These are phyloP conservation scores for Phlyctochytrium arcticum DNA, from an alignment of 192 early-diverging fungal species.

Conservation along the genomic window DNA sequence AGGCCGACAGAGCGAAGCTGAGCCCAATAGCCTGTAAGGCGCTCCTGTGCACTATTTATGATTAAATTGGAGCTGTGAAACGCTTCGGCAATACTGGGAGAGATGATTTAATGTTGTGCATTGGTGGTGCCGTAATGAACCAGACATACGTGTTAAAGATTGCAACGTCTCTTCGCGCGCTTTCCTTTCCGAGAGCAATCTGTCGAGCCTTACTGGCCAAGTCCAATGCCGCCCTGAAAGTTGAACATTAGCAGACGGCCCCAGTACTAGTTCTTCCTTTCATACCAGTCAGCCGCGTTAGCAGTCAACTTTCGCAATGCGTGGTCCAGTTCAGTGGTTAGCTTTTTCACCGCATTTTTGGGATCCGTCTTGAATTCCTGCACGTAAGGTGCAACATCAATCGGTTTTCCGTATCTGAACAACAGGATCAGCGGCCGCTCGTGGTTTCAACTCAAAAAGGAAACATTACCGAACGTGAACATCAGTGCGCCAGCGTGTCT, in stretches of 20 bases:
- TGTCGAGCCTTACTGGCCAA: neutral
- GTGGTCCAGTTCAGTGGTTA: neutral
- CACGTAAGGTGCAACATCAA: constrained; percentile 12
- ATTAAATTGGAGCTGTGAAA: too few species aligned
- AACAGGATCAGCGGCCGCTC: neutral
- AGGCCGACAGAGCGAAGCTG: too few species aligned
- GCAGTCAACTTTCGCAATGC: constrained; percentile 5
- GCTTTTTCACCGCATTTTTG: constrained; percentile 12
- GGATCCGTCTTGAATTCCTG: constrained; percentile 15
- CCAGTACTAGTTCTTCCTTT: too few species aligned
- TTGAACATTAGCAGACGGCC: neutral
- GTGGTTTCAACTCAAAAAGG: neutral
- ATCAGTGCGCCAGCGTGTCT: constrained; percentile 6
- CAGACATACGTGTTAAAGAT: neutral
- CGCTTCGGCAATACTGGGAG: too few species aligned
- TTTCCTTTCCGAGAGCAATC: neutral
- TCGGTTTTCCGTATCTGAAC: constrained; percentile 10
- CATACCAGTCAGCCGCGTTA: constrained; percentile 19
- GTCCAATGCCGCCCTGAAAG: neutral
- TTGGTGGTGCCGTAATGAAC: neutral
- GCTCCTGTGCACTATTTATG: too few species aligned
- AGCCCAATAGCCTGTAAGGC: too few species aligned
- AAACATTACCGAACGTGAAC: neutral
- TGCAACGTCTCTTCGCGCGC: constrained; percentile 1
- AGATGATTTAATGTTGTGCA: neutral